Percentiles rank a stretch among this genome's conserved stretches.
Evolutionary conservation across 1,284 basidiomycete genomes (phyloP).

Genomic region (Sanghuangporus baumii): DNA sequence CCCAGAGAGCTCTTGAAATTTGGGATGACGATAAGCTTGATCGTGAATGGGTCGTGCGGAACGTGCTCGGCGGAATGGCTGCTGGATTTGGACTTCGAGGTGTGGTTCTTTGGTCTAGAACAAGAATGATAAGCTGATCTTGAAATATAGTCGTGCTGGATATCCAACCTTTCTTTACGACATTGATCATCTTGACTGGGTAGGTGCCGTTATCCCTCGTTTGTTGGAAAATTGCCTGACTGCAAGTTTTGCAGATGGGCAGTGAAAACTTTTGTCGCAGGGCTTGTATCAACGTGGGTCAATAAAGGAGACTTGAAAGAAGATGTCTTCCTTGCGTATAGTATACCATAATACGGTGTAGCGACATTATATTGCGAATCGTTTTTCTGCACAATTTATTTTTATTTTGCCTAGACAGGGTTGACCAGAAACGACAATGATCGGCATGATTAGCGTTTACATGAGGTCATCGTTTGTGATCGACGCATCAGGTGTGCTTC

Average conservation of each 20-base stretch:
- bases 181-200: constrained; percentile 68
- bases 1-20: constrained; percentile 38
- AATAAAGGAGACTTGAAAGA: constrained; percentile 40
- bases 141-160: constrained; percentile 60
- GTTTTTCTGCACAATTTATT: too few relatives aligned
- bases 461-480: background rate
- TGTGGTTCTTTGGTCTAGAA: constrained; percentile 21
- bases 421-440: background rate
- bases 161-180: constrained; percentile 71
- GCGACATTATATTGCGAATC: background rate
- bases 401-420: background rate
- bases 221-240: background rate
- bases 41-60: constrained; percentile 80
- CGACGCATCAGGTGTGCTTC: background rate
- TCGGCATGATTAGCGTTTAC: background rate
- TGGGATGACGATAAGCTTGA: constrained; percentile 68
- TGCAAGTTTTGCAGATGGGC: constrained; percentile 40
- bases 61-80: constrained; percentile 82
- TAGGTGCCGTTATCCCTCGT: background rate
- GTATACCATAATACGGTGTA: constrained; percentile 50
- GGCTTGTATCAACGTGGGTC: constrained; percentile 59
- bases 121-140: constrained; percentile 26
- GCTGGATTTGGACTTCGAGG: constrained; percentile 65
- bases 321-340: constrained; percentile 71
- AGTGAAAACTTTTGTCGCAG: constrained; percentile 60